Percentiles rank a stretch among this genome's conserved stretches.
Evolutionary conservation across 352 stramenopile species (phyloP).

Genomic region (Phytophthora hibernalis): DNA sequence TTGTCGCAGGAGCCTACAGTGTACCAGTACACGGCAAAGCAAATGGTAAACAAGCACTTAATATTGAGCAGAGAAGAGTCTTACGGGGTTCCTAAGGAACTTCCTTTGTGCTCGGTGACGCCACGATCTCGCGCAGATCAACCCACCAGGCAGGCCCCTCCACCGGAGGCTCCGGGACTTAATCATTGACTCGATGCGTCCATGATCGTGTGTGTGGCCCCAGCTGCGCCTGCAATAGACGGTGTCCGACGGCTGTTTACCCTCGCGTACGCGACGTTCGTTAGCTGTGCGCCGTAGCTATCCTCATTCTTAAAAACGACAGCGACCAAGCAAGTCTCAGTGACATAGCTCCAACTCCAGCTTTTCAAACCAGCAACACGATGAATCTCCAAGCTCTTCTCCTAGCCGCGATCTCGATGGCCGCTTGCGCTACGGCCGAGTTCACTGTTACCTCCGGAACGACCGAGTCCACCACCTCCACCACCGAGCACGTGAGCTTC

Average conservation of each 20-base stretch:
- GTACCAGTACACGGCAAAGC: too few relatives aligned
- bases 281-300: too few relatives aligned
- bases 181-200: too few relatives aligned
- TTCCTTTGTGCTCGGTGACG: background rate
- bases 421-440: slow-evolving; percentile 11
- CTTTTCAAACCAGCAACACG: too few relatives aligned
- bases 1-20: too few relatives aligned
- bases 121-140: slow-evolving; percentile 12
- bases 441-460: slow-evolving; percentile 36
- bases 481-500: slow-evolving; percentile 27
- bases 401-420: slow-evolving; percentile 17
- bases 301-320: slow-evolving; percentile 23
- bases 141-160: slow-evolving; percentile 1
- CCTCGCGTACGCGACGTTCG: too few relatives aligned
- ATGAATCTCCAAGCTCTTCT: slow-evolving; percentile 25
- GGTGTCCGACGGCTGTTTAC: too few relatives aligned
- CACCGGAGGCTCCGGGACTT: too few relatives aligned
- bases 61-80: slow-evolving; percentile 22
- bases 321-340: too few relatives aligned
- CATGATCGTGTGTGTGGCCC: slow-evolving; percentile 4
- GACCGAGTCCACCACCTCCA: slow-evolving; percentile 28
- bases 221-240: too few relatives aligned
- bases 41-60: slow-evolving; percentile 12
- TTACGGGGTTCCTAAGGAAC: slow-evolving; percentile 8
- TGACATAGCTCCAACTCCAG: too few relatives aligned